A percentile compares a stretch with the other conserved stretches of the same genome.
Evolutionary conservation across 1,284 basidiomycete genomes (phyloP).

Genomic region (Sporisorium scitamineum): DNA sequence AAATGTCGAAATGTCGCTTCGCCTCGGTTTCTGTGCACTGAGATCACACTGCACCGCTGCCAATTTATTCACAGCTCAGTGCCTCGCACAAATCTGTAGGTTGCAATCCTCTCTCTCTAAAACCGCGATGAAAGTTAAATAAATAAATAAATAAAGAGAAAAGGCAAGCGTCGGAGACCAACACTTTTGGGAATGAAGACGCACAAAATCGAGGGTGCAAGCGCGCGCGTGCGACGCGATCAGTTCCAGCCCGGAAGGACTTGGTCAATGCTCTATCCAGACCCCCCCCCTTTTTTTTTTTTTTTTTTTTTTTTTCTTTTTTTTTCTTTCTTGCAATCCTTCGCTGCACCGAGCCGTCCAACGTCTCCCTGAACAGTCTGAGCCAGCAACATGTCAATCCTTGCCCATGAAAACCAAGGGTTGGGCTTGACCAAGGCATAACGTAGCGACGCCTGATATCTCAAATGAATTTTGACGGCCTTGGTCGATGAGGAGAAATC

Average conservation of each 20-base stretch:
- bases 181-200: background rate
- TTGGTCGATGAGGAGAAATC: background rate
- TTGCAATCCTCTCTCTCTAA: constrained; percentile 5
- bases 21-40: constrained; percentile 1
- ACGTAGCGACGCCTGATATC: too few species aligned
- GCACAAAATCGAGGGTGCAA: constrained; percentile 4
- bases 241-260: too few species aligned
- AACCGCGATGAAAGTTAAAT: background rate
- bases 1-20: background rate
- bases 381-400: too few species aligned
- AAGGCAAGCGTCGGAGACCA: background rate
- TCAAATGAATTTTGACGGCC: too few species aligned
- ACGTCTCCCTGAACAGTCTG: too few species aligned
- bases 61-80: too few species aligned
- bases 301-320: background rate
- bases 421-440: too few species aligned
- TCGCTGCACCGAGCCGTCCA: background rate
- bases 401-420: too few species aligned
- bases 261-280: background rate
- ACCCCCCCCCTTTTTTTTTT: too few species aligned
- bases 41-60: background rate
- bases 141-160: background rate
- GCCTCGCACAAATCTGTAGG: background rate
- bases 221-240: background rate
- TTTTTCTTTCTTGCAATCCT: background rate